These are phyloP conservation scores for Meira nashicola DNA, from an alignment of 1,284 basidiomycete species.

Conservation along the genomic window DNA sequence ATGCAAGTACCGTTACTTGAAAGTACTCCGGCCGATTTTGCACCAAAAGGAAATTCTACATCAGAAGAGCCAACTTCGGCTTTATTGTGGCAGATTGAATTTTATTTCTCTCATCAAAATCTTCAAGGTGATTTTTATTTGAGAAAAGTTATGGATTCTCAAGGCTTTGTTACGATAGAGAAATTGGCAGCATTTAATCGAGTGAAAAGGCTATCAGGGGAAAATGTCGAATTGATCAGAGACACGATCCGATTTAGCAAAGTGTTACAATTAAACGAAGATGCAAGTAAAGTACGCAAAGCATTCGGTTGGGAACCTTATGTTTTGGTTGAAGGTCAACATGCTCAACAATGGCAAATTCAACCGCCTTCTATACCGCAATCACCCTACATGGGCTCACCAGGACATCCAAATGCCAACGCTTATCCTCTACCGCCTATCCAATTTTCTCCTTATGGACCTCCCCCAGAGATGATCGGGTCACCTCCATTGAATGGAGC, in stretches of 20 bases:
- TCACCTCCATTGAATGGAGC: no score
- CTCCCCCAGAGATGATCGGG: no score
- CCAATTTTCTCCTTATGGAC: no score
- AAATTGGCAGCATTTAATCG: constrained; percentile 39
- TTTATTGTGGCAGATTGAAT: constrained; percentile 45
- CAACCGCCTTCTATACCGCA: neutral
- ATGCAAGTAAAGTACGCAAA: constrained; percentile 23
- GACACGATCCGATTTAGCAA: constrained; percentile 27
- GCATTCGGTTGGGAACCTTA: constrained; percentile 33
- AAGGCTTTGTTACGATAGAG: constrained; percentile 40
- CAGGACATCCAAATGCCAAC: no score
- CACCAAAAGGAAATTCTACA: neutral
- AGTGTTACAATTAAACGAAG: constrained; percentile 31
- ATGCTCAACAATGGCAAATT: neutral
- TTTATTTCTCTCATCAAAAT: constrained; percentile 47
- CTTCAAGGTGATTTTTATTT: constrained; percentile 44
- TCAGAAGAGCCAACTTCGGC: constrained; percentile 17
- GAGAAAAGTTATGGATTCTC: constrained; percentile 37
- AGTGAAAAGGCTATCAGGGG: constrained; percentile 19
- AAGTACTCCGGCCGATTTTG: constrained; percentile 7
- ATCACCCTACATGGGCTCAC: neutral
- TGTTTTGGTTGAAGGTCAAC: constrained; percentile 16
- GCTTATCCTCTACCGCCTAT: no score
- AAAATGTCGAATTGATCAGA: constrained; percentile 17
- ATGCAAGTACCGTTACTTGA: neutral